phyloP scores from a whole-genome alignment of 768 basidiomycete species.

The Postia placenta region DNA sequence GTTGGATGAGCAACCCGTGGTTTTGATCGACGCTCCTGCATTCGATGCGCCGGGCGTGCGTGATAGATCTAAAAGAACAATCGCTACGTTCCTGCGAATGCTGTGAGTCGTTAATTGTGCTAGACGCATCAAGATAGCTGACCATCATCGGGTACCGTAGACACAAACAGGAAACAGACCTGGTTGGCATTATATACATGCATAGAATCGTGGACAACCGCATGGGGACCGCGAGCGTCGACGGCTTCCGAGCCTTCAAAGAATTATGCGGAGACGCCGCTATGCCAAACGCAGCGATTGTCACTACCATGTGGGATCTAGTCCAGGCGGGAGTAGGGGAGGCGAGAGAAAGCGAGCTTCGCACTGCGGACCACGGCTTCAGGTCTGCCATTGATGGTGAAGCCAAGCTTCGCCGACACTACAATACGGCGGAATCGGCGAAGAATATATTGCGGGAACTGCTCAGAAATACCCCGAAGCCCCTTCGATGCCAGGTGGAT shows the following conservation, averaged over 20 bases:
- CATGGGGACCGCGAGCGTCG: constrained; percentile 23
- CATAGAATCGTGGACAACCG: constrained; percentile 30
- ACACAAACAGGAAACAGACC: constrained; percentile 5
- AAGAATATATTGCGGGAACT: constrained; percentile 8
- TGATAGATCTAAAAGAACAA: constrained; percentile 22
- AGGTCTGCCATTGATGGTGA: constrained; percentile 4
- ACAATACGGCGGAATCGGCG: constrained; percentile 7
- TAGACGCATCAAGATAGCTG: not conserved
- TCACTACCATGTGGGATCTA: constrained; percentile 35
- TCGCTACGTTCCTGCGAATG: not conserved
- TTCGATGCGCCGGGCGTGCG: too few relatives aligned
- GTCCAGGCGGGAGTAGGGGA: constrained; percentile 3
- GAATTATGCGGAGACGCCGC: constrained; percentile 28
- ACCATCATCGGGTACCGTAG: constrained; percentile 4
- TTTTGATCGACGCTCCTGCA: constrained; percentile 17
- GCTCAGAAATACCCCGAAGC: constrained; percentile 5
- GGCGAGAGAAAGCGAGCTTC: constrained; percentile 10
- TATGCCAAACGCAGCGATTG: constrained; percentile 24
- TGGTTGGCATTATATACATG: constrained; percentile 29
- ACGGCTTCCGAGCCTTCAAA: constrained; percentile 28
- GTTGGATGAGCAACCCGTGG: constrained; percentile 12
- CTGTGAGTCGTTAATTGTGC: not conserved
- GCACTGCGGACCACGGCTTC: constrained; percentile 1
- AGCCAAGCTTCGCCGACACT: constrained; percentile 7
- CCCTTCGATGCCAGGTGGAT: constrained; percentile 3